Percentiles rank a stretch among this genome's conserved stretches.
phyloP scores from a whole-genome alignment of 176 grass and related monocot species.

The Phyllostachys edulis region DNA sequence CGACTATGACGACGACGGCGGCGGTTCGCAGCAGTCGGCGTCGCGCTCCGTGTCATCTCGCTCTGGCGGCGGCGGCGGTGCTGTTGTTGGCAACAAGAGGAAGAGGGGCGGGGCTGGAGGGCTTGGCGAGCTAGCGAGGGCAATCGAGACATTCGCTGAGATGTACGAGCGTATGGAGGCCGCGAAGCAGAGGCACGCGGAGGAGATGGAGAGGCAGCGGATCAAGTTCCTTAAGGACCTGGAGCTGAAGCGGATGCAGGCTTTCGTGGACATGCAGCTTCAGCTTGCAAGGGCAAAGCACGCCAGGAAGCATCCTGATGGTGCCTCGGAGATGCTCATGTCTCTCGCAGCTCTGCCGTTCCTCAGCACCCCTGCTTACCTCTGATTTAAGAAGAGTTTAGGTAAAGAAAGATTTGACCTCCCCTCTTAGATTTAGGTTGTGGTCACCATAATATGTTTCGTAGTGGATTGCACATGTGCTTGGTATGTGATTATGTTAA shows the following conservation, averaged over 20 bases:
- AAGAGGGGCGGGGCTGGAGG: constrained; percentile 38
- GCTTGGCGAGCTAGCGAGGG: constrained; percentile 73
- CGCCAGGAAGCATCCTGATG: constrained; percentile 30
- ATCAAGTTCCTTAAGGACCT: constrained; percentile 91
- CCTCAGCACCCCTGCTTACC: constrained; percentile 62
- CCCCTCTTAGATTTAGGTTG: constrained; percentile 4
- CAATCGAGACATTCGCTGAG: constrained; percentile 71
- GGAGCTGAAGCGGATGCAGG: constrained; percentile 92
- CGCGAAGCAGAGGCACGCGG: constrained; percentile 71
- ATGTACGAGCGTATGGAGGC: constrained; percentile 92
- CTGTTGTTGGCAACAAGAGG: constrained; percentile 38
- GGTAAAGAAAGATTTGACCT: constrained; percentile 36
- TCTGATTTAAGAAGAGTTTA: constrained; percentile 47
- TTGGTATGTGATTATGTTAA: not conserved
- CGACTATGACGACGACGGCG: constrained; percentile 41
- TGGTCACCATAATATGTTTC: not conserved
- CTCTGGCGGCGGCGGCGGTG: constrained; percentile 10
- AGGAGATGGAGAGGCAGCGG: constrained; percentile 94
- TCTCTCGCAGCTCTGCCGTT: constrained; percentile 66
- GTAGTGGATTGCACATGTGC: constrained; percentile 24
- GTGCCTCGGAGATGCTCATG: constrained; percentile 56
- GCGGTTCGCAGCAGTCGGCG: constrained; percentile 40
- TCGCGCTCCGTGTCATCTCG: constrained; percentile 58
- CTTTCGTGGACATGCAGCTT: constrained; percentile 85
- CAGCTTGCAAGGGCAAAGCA: constrained; percentile 71